Evolutionary conservation across 257 asterid genomes (phyloP).

Genomic region (Nicotiana sylvestris): DNA sequence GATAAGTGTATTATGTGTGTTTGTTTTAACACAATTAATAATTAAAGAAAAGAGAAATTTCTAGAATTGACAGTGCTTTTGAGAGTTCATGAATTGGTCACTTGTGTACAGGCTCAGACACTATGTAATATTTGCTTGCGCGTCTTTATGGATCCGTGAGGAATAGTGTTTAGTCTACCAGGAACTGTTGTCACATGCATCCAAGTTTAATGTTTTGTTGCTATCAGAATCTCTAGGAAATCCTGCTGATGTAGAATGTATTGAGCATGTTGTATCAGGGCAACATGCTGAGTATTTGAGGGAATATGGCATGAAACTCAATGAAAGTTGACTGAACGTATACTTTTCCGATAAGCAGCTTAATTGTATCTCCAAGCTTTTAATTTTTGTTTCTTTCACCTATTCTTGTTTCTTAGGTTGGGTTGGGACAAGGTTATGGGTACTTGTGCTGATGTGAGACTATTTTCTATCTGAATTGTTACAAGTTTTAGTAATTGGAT

Average conservation of each 20-base stretch:
- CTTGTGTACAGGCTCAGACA: neutral
- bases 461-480: neutral
- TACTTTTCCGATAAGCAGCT: neutral
- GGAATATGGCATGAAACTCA: neutral
- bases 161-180: neutral
- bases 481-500: neutral
- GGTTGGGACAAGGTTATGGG: neutral
- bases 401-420: slow-evolving; percentile 1
- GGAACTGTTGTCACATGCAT: neutral
- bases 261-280: neutral
- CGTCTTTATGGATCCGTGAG: neutral
- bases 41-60: neutral
- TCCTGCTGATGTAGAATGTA: neutral
- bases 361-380: neutral
- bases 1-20: neutral
- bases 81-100: neutral
- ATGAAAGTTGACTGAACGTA: neutral
- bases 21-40: neutral
- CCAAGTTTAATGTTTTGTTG: neutral
- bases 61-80: neutral
- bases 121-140: neutral
- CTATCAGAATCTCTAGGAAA: neutral
- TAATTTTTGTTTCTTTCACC: neutral
- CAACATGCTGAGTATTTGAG: neutral
- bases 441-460: neutral